A percentile compares a stretch with the other conserved stretches of the same genome.
phyloP scores from a whole-genome alignment of 1,284 basidiomycete genomes.

The Phylloporus sp. region DNA sequence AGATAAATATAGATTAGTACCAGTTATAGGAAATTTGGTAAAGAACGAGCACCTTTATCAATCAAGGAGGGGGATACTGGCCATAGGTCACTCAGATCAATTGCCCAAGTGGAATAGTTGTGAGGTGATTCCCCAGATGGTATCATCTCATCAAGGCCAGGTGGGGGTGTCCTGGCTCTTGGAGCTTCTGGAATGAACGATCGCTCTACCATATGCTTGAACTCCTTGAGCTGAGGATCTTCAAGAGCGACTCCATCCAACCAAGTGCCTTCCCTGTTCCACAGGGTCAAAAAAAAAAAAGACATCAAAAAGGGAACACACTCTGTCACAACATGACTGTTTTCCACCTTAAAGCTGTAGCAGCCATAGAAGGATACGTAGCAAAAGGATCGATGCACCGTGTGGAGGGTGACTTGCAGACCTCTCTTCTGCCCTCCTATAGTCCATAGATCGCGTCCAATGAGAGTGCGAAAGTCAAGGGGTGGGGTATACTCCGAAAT shows the following conservation, averaged over 20 bases:
- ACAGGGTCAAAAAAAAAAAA: not conserved
- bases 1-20: not conserved
- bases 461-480: not conserved
- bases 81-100: not conserved
- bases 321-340: not conserved
- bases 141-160: not conserved
- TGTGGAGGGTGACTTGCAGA: not conserved
- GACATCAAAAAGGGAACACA: not conserved
- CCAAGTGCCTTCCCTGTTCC: not conserved
- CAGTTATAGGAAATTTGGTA: too few species aligned
- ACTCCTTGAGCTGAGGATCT: not conserved
- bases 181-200: not conserved
- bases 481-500: not conserved
- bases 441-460: not conserved
- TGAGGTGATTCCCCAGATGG: not conserved
- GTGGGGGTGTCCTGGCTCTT: not conserved
- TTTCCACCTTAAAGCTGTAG: not conserved
- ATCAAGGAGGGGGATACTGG: not conserved
- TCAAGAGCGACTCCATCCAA: not conserved
- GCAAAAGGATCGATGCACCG: not conserved
- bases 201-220: conserved; percentile 1
- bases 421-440: conserved; percentile 5
- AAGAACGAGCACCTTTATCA: not conserved
- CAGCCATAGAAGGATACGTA: conserved; percentile 1
- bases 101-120: too few species aligned